Evolutionary conservation across 768 basidiomycete species (phyloP).

Genomic region (Tylopilus felleus): DNA sequence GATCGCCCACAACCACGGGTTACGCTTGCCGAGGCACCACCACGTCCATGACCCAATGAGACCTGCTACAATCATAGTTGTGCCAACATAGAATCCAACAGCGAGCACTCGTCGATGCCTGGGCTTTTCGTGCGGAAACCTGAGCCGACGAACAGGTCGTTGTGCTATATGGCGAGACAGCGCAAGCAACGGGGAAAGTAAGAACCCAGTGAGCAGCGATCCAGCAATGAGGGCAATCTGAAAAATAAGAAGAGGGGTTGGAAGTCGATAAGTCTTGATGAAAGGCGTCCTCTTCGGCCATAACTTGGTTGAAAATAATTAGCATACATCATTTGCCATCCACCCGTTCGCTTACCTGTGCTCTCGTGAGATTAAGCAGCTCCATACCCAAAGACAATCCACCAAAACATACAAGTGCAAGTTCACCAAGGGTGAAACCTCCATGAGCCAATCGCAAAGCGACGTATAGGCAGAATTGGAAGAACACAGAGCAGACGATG

Average conservation of each 20-base stretch:
- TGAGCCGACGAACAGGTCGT: conserved; percentile 76
- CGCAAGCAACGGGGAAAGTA: conserved; percentile 90
- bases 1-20: conserved; percentile 87
- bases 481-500: conserved; percentile 70
- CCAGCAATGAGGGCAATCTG: conserved; percentile 93
- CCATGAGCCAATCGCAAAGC: conserved; percentile 87
- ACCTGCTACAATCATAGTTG: conserved; percentile 72
- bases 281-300: conserved; percentile 77
- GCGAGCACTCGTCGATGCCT: conserved; percentile 82
- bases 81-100: conserved; percentile 75
- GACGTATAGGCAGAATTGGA: conserved; percentile 88
- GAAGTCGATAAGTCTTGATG: conserved; percentile 89
- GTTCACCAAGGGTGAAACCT: conserved; percentile 94
- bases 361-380: conserved; percentile 77
- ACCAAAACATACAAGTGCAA: conserved; percentile 85
- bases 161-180: conserved; percentile 91
- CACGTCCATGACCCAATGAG: conserved; percentile 91
- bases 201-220: conserved; percentile 86
- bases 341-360: conserved; percentile 52
- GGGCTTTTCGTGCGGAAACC: conserved; percentile 77
- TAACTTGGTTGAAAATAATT: conserved; percentile 45
- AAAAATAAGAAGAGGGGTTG: conserved; percentile 87
- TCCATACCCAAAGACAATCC: conserved; percentile 87
- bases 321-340: not conserved
- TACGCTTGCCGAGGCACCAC: conserved; percentile 74